A percentile compares a stretch with the other conserved stretches of the same genome.
Evolutionary conservation across 2,329 filamentous ascomycete genomes (phyloP).

Genomic region (Neopestalotiopsis rosae): DNA sequence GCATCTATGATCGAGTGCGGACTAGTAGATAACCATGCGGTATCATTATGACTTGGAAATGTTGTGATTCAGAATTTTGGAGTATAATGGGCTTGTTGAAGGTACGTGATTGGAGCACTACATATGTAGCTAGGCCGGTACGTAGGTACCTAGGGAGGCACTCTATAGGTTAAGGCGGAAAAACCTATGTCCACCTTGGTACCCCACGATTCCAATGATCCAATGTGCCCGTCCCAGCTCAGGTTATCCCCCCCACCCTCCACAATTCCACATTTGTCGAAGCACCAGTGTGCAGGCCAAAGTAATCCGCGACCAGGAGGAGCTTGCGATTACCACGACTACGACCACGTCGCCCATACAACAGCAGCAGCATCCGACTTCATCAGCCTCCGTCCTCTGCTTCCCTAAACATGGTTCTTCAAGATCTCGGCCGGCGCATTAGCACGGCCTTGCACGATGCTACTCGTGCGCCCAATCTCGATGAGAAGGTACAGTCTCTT

Average conservation of each 20-base stretch:
- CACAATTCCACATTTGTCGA: constrained; percentile 8
- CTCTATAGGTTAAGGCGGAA: not conserved
- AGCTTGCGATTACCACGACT: constrained; percentile 2
- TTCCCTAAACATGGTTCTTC: constrained; percentile 79
- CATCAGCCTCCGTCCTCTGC: not conserved
- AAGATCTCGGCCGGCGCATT: constrained; percentile 98
- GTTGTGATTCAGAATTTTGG: too few relatives aligned
- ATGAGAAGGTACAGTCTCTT: constrained; percentile 77
- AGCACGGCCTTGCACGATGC: constrained; percentile 95
- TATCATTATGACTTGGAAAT: too few relatives aligned
- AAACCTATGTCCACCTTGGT: constrained; percentile 8
- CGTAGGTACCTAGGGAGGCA: not conserved
- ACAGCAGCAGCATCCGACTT: not conserved
- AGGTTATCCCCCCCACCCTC: not conserved
- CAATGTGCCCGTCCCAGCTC: not conserved
- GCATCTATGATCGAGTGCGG: too few relatives aligned
- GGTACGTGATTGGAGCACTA: not conserved
- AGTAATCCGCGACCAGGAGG: constrained; percentile 8
- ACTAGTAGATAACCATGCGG: too few relatives aligned
- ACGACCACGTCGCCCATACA: not conserved
- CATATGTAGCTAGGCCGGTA: not conserved
- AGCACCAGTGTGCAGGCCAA: not conserved
- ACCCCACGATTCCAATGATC: constrained; percentile 11
- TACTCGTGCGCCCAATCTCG: constrained; percentile 88
- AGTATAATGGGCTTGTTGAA: too few relatives aligned